Base-by-base conservation (phyloP, 23 red algal species). In the Cyanidioschyzon merolae region DNA sequence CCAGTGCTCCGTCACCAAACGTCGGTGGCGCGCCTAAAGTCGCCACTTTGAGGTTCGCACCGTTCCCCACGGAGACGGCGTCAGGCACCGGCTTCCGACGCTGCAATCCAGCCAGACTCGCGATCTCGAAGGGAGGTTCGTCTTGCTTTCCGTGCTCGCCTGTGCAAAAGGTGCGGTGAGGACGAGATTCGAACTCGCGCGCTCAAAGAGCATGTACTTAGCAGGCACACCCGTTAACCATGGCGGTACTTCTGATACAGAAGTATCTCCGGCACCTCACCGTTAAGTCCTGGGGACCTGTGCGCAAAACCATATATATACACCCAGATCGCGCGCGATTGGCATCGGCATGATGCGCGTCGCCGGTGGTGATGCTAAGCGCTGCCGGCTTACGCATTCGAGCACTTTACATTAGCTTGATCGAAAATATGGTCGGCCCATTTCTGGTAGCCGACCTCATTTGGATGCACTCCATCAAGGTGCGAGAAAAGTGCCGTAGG, bases 381-480 rank as follows among this genome's bases (percentile, higher is more conserved):
- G n/a, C n/a, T n/a, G n/a, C n/a, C n/a, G n/a, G n/a, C n/a, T 54
- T 54, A 54, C 45, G 45, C 45, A 54, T 54, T 54, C 45, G 45
- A 21, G 21, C 7, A 54, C 45, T 54, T 54, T 54, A 54, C 45
- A 54, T 54, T 7, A 35, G 30, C n/a, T 7, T 71, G 63, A 27
- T 71, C 63, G 63, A 71, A 71, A 86, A 91, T 91, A 59, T 84
- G 40, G 58, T 91, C 83, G 16, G 82, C 89, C 89, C 89, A 91
- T 1, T 68, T 39, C 17, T 79, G 45, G 50, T 91, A 91, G 0
- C 89, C 89, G 24, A 86, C 40, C n/a, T 86, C 83, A 35, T 75
- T 86, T 0, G 89, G 89, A 79, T 91, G 89, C 34, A 91, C 77
- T 7, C 89, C 68, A 68, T 91, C 89, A n/a, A 86, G 77, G 18